Base-by-base conservation (phyloP, 768 basidiomycete species). In the Lentinula aciculospora region DNA sequence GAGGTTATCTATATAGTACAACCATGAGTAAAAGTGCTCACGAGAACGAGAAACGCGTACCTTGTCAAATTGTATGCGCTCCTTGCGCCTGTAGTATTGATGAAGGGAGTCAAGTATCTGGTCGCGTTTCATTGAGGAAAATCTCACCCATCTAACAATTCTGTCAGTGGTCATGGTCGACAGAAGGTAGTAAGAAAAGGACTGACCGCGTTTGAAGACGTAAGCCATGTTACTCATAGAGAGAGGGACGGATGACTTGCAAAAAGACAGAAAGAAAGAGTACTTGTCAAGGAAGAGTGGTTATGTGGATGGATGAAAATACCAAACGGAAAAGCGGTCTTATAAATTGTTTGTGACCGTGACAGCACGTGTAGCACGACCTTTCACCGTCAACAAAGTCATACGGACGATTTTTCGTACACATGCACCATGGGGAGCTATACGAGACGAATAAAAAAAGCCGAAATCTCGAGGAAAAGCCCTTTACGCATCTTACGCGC, bases 31-130 rank as follows among this genome's bases (percentile, higher is more conserved):
- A 66, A 61, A 29, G 60, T 53, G 53, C 50, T 58, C 59, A 63
- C 56, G 47, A 47, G 31, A 48, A 59, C 10, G 42, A 59, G 46
- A 48, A 54, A 29, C 37, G 55, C 78, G 61, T 63, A 88, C 93
- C 81, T 96, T 96, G 67, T 96, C 94, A 66, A 96, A 96, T 65
- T 92, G 88, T 53, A 96, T 89, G 68, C 85, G 88, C 73, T 96
- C 94, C 73, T 93, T 94, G 62, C 93, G 91, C 58, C 87, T 86
- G 62, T 9, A 64, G 48, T 9, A 3, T 19, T 37, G 36, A 47
- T 0, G 12, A 13, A 42, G 32, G 58, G 58, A 62, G 28, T 59
- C 60, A 3, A 45, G 3, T 2, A 21, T 45, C 44, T 9, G 23
- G 55, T 70, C 74, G 75, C 74, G 73, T 69, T 60, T 48, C 44